These are phyloP conservation scores for Giardia duodenalis DNA, from an alignment of 208 protist genomes.

Conservation along the genomic window DNA sequence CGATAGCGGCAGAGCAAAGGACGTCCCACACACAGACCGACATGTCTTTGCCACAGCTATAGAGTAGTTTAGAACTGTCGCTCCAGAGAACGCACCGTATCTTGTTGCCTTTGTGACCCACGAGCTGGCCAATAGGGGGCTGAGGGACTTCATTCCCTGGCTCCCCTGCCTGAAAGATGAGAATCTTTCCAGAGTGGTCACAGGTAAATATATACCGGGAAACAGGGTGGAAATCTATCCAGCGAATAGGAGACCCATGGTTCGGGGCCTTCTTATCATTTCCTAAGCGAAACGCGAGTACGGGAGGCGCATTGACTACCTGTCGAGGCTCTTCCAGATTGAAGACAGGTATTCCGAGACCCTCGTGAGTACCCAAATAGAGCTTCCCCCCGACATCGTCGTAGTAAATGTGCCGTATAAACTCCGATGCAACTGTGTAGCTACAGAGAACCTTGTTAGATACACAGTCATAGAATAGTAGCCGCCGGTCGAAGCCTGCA, in stretches of 20 bases:
- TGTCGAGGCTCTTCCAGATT: slow-evolving; percentile 4
- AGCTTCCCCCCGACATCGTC: slow-evolving; percentile 27
- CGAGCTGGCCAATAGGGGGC: neutral
- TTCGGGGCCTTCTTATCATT: neutral
- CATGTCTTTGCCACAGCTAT: neutral
- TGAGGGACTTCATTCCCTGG: neutral
- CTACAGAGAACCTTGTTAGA: neutral
- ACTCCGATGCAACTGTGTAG: neutral
- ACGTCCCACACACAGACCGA: neutral
- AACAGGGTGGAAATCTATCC: neutral
- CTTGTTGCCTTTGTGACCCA: neutral
- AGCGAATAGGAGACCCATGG: slow-evolving; percentile 7
- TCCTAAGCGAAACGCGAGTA: neutral
- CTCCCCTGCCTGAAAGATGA: neutral
- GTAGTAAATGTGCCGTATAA: neutral
- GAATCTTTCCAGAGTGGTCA: slow-evolving; percentile 19
- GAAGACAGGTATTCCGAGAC: slow-evolving; percentile 3
- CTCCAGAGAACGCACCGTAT: neutral
- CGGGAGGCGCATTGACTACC: neutral
- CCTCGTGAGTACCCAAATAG: slow-evolving; percentile 24
- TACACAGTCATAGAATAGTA: neutral
- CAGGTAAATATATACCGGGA: slow-evolving; percentile 25
- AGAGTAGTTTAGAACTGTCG: neutral
- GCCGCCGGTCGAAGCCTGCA: slow-evolving; percentile 15
- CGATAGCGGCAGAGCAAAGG: neutral